phyloP scores from a whole-genome alignment of 169 alveolate species.

The Cryptosporidium ryanae region DNA sequence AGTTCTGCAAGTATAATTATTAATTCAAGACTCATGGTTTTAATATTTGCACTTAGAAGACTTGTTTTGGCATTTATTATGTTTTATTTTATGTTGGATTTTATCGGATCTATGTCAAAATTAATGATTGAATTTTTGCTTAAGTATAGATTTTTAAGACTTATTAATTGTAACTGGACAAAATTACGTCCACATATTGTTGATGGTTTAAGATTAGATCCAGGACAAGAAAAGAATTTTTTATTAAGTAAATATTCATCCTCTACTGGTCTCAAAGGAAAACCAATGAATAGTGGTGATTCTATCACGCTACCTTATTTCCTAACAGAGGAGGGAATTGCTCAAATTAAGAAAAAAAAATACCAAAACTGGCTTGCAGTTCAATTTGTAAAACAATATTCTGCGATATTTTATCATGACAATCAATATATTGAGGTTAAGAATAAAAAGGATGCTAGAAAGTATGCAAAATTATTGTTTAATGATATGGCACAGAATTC shows the following conservation, averaged over 20 bases:
- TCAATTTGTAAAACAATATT: constrained; percentile 67
- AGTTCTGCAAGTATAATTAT: constrained; percentile 7
- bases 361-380: constrained; percentile 72
- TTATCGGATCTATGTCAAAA: constrained; percentile 68
- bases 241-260: constrained; percentile 35
- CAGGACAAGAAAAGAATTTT: constrained; percentile 3
- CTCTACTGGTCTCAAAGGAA: constrained; percentile 14
- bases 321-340: constrained; percentile 68
- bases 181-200: constrained; percentile 71
- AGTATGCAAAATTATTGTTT: constrained; percentile 50
- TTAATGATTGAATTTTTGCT: constrained; percentile 36
- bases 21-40: constrained; percentile 41
- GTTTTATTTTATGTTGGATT: constrained; percentile 65
- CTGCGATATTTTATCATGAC: constrained; percentile 35
- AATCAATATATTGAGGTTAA: constrained; percentile 55
- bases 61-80: constrained; percentile 55
- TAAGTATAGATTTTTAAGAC: constrained; percentile 53
- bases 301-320: constrained; percentile 61
- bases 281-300: constrained; percentile 69
- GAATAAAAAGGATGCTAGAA: constrained; percentile 68
- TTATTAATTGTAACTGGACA: constrained; percentile 71
- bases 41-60: constrained; percentile 61
- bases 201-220: constrained; percentile 34
- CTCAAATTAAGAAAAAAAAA: constrained; percentile 63
- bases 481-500: constrained; percentile 59